Evolutionary conservation across 1,139 yeast genomes (phyloP), one percentile per base, ranked within the genome.

Genomic region (Pichia inconspicua): DNA sequence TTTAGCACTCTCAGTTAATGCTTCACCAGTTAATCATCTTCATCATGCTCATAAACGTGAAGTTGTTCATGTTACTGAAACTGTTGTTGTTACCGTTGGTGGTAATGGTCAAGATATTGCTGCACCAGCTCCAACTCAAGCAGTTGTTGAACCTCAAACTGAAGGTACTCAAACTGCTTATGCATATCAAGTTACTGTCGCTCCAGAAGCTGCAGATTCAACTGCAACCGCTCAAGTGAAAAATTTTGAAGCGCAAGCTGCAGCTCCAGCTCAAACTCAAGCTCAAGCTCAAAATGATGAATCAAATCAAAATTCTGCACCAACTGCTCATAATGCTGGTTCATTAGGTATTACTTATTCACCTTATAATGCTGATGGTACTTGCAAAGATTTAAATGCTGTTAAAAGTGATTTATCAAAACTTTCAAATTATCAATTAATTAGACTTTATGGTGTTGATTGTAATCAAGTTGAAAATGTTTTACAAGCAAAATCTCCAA

Each of bases 371-470:
- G 65, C 74, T 52, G 68, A 72, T 55, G 95, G 95, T 68, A 72
- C 73, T 35, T 87, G 96, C 75, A 87, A 86, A 74, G 66, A 85
- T 37, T 64, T 76, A 44, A 57, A 67, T 37, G 73, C 75, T 59
- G 82, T 87, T 57, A 70, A 77, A 55, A 60, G 78, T 41, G 96
- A 87, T 59, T 61, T 87, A 47, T 70, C 74, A 43, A 53, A 66
- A 53, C 72, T 87, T 59, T 54, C 77, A 42, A 77, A 67, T 52
- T 84, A 66, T 70, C 74, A 72, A 55, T 57, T 80, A 58, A 78
- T 85, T 66, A 82, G 95, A 81, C 71, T 84, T 56, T 84, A 84
- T 73, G 89, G 88, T 71, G 86, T 80, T 59, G 95, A 84, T 73
- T 84, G 95, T 75, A 66, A 70, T 72, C 92, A 84, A 70, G 89